These are phyloP conservation scores for Pyrus pyrifolia DNA, from an alignment of 306 rosid genomes.

Conservation along the genomic window DNA sequence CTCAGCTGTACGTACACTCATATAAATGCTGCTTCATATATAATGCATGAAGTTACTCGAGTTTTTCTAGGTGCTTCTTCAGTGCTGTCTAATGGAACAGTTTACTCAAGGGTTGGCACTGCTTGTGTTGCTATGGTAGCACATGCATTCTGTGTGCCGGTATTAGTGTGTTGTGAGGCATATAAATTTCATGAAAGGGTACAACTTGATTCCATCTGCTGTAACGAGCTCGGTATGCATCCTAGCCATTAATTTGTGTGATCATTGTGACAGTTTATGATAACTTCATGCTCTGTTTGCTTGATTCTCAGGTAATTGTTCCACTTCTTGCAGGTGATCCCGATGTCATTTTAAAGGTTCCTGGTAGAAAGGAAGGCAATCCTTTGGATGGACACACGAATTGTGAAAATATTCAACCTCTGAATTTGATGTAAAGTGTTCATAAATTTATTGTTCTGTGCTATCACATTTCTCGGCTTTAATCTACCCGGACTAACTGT, in stretches of 20 bases:
- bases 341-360: constrained; percentile 51
- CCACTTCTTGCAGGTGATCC: constrained; percentile 67
- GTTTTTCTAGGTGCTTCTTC: constrained; percentile 84
- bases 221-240: constrained; percentile 71
- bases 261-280: constrained; percentile 10
- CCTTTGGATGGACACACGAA: constrained; percentile 35
- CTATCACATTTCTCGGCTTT: not conserved
- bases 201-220: constrained; percentile 86
- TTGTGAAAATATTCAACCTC: constrained; percentile 51
- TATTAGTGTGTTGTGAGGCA: constrained; percentile 82
- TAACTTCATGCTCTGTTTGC: not conserved
- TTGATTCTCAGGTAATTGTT: constrained; percentile 16
- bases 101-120: constrained; percentile 87
- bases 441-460: not conserved
- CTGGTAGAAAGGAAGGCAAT: constrained; percentile 54
- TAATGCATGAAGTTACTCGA: constrained; percentile 80
- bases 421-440: constrained; percentile 62
- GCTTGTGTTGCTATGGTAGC: constrained; percentile 93
- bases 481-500: not conserved
- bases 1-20: constrained; percentile 76
- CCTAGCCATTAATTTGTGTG: not conserved
- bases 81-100: constrained; percentile 74
- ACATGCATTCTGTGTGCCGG: constrained; percentile 76
- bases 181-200: constrained; percentile 94
- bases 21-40: constrained; percentile 67